phyloP scores from a whole-genome alignment of 192 early-diverging fungal species.

The Entomortierella chlamydospora region DNA sequence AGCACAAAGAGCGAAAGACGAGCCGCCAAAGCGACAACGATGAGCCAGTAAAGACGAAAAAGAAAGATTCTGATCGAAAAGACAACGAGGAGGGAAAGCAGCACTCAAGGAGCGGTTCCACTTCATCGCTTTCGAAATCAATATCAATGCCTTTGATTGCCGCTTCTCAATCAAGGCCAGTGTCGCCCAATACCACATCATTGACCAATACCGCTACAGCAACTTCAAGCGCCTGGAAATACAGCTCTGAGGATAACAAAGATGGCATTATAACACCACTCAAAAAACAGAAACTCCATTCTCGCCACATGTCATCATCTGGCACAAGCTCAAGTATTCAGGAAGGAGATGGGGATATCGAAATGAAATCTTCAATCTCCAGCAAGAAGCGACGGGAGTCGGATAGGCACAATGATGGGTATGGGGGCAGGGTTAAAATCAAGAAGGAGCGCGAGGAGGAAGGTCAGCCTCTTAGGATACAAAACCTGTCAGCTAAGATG shows the following conservation, averaged over 20 bases:
- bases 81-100: constrained; percentile 9
- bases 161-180: not conserved
- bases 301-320: constrained; percentile 9
- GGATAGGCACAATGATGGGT: constrained; percentile 32
- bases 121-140: constrained; percentile 13
- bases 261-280: not conserved
- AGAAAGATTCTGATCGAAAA: constrained; percentile 20
- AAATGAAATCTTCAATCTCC: constrained; percentile 7
- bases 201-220: not conserved
- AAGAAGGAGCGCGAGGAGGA: constrained; percentile 56
- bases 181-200: constrained; percentile 5
- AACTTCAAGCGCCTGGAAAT: constrained; percentile 4
- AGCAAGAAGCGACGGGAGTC: constrained; percentile 47
- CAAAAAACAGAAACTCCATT: constrained; percentile 32
- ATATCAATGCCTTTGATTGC: constrained; percentile 32
- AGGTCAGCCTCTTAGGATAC: constrained; percentile 6
- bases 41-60: constrained; percentile 20
- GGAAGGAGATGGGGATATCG: constrained; percentile 11
- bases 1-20: constrained; percentile 43
- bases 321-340: constrained; percentile 3
- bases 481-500: constrained; percentile 2
- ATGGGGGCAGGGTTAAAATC: constrained; percentile 49
- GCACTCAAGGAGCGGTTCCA: constrained; percentile 23
- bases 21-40: constrained; percentile 38
- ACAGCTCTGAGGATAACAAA: constrained; percentile 7